These are phyloP conservation scores for Puccinellia tenuiflora DNA, from an alignment of 176 grass and related monocot genomes.

Conservation along the genomic window DNA sequence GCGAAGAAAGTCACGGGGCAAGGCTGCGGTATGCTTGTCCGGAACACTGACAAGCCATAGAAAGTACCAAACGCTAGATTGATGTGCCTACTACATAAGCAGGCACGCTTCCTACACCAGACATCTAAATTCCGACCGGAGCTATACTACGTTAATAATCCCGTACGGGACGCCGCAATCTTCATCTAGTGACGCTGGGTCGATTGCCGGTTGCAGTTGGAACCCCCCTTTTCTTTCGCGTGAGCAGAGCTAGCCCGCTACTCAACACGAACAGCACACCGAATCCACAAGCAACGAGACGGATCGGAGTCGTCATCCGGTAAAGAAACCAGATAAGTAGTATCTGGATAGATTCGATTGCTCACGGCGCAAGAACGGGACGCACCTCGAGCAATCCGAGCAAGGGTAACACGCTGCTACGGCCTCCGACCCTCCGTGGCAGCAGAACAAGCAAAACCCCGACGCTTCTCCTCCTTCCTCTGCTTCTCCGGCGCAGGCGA, in stretches of 20 bases:
- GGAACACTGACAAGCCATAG: not conserved
- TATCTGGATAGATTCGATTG: too few relatives aligned
- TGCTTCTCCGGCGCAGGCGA: not conserved
- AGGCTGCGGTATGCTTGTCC: not conserved
- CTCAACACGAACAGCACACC: not conserved
- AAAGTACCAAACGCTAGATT: not conserved
- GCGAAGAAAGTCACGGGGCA: not conserved
- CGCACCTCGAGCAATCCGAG: not conserved
- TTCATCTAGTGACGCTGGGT: not conserved
- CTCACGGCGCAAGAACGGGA: not conserved
- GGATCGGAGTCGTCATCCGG: not conserved
- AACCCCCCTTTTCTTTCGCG: not conserved
- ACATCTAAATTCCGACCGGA: not conserved
- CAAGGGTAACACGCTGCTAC: not conserved
- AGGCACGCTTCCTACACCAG: not conserved
- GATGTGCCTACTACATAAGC: not conserved
- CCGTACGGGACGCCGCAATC: not conserved
- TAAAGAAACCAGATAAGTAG: too few relatives aligned
- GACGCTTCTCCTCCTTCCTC: not conserved
- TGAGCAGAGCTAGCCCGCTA: not conserved
- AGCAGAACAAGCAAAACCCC: not conserved
- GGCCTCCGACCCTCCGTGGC: not conserved
- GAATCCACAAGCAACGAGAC: not conserved
- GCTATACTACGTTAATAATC: not conserved
- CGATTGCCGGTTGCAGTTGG: not conserved